Evolutionary conservation across 768 basidiomycete species (phyloP), one percentile per base, ranked within the genome.

Genomic region (Boletus vinaceobasis): DNA sequence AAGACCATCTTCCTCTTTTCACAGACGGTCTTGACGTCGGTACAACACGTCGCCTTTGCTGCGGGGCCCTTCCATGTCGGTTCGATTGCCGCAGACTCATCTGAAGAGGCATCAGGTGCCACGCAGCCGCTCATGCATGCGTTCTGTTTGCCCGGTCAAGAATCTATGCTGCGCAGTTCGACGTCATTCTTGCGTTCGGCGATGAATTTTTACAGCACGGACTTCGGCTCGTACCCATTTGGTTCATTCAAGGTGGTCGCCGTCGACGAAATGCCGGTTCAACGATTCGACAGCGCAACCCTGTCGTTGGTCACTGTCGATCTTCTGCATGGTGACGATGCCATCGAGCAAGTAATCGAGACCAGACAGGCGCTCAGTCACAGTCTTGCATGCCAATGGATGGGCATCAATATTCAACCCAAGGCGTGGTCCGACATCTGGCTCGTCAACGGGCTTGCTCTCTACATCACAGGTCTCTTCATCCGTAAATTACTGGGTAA

Each of bases 161-260:
- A 95, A 66, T 74, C 78, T 8, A 77, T 85, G 61, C 77, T 98
- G 21, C 67, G 78, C 11, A 76, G 84, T 19, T 87, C 93, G 31
- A 86, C 87, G 4, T 75, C 83, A 7, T 88, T 86, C 68, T 78
- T 98, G 58, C 86, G 94, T 38, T 81, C 85, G 15, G 93, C 94
- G 10, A 96, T 98, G 92, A 86, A 80, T 61, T 97, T 92, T 73
- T 96, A 90, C 70, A 83, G 88, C 26, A 84, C 87, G 10, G 93
- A 97, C 66, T 96, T 87, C 62, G 95, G 94, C 27, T 94, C 93
- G 6, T 99, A 98, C 69, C 97, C 97, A 1, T 98, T 95, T 71
- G 84, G 86, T 39, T 97, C 95, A 17, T 91, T 89, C 79, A 98
- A 98, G 68, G 71, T 96, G 50, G 90, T 94, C 9, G 96, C 98